Evolutionary conservation across 129 eudicot species (phyloP).

Genomic region (Cynara cardunculus): DNA sequence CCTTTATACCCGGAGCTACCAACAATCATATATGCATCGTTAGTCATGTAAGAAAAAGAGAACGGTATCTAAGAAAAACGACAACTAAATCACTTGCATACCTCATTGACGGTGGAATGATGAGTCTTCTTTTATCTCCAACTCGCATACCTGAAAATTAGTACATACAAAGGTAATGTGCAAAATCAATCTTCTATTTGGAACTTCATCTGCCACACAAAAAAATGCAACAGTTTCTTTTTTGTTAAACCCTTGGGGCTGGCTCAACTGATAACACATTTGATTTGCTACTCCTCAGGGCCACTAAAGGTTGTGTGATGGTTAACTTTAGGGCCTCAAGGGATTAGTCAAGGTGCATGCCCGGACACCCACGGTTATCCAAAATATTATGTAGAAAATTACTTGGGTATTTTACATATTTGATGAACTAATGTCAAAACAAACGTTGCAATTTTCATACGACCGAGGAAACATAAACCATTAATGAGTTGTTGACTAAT

Average conservation of each 20-base stretch:
- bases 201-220: not conserved
- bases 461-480: not conserved
- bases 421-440: not conserved
- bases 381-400: too few species aligned
- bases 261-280: too few species aligned
- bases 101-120: conserved; percentile 88
- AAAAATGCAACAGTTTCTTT: not conserved
- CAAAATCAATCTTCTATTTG: not conserved
- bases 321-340: too few species aligned
- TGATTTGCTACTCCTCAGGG: too few species aligned
- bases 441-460: not conserved
- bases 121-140: conserved; percentile 77
- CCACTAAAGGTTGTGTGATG: too few species aligned
- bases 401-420: not conserved
- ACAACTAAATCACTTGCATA: conserved; percentile 14
- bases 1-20: conserved; percentile 52
- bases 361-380: too few species aligned
- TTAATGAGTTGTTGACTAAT: conserved; percentile 14
- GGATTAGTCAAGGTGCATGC: too few species aligned
- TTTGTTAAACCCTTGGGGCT: not conserved
- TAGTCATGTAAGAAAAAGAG: not conserved
- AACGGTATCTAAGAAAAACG: not conserved
- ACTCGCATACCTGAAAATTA: conserved; percentile 71
- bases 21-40: not conserved
- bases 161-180: not conserved